Evolutionary conservation across 1,139 yeast species (phyloP).

Genomic region (Eremothecium gossypii): DNA sequence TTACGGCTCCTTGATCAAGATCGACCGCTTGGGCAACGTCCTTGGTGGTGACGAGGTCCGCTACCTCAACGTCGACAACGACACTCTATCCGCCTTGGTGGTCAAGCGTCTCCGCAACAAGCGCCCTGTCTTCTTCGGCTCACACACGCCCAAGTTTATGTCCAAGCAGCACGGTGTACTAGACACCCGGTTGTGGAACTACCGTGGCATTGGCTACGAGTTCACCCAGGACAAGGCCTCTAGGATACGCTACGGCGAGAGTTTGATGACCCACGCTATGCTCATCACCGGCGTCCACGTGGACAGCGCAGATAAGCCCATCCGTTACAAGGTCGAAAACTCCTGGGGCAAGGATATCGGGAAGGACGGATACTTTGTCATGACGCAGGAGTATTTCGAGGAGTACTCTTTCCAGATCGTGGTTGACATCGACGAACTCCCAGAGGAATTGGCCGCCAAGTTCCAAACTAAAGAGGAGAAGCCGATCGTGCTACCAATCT

Average conservation of each 20-base stretch:
- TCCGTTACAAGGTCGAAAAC: constrained; percentile 76
- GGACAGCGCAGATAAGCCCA: constrained; percentile 44
- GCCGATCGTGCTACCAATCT: constrained; percentile 56
- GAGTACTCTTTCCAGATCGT: constrained; percentile 81
- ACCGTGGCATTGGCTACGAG: constrained; percentile 52
- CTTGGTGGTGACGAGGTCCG: constrained; percentile 57
- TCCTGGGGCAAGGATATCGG: constrained; percentile 80
- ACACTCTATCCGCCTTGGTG: constrained; percentile 48
- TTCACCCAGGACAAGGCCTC: constrained; percentile 49
- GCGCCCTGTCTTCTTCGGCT: constrained; percentile 77
- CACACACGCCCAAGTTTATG: constrained; percentile 69
- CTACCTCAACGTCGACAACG: constrained; percentile 59
- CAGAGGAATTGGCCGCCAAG: constrained; percentile 39
- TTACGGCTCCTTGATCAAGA: constrained; percentile 51
- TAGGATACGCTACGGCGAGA: constrained; percentile 46
- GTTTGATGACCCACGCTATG: constrained; percentile 85
- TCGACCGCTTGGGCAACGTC: constrained; percentile 66
- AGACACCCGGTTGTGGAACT: constrained; percentile 62
- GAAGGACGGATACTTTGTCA: constrained; percentile 62
- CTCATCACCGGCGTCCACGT: constrained; percentile 68
- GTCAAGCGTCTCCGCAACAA: constrained; percentile 58
- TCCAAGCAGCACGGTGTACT: constrained; percentile 55
- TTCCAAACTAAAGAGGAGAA: constrained; percentile 27
- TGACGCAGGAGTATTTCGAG: constrained; percentile 78
- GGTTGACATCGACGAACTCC: constrained; percentile 48